phyloP scores from a whole-genome alignment of 768 basidiomycete species.

The Tulasnella sp. region DNA sequence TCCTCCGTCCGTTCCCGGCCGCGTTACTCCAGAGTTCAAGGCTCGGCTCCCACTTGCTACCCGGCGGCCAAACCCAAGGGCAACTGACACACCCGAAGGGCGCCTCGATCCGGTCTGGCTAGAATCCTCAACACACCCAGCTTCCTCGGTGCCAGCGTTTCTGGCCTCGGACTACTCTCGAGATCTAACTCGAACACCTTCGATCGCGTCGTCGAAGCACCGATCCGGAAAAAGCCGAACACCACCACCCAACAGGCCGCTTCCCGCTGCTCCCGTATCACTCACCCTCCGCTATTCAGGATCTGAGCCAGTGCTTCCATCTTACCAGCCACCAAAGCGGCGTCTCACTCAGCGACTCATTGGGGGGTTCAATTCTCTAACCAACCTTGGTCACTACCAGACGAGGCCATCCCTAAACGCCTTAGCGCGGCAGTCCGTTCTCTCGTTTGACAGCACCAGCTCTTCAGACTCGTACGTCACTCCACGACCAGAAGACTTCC shows the following conservation, averaged over 20 bases:
- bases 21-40: not conserved
- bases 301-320: slow-evolving; percentile 9
- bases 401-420: not conserved
- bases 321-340: not conserved
- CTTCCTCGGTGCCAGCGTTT: not conserved
- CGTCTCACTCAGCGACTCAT: not conserved
- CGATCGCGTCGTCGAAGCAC: not conserved
- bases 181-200: not conserved
- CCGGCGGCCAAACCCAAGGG: not conserved
- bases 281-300: slow-evolving; percentile 1
- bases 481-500: not conserved
- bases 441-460: not conserved
- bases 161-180: not conserved
- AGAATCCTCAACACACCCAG: not conserved
- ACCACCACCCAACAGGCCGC: not conserved
- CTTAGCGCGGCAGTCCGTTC: slow-evolving; percentile 1
- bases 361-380: not conserved
- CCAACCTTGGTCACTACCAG: slow-evolving; percentile 8
- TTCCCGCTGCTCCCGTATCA: not conserved
- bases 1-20: not conserved
- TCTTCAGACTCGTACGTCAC: not conserved
- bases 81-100: not conserved
- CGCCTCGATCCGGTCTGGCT: slow-evolving; percentile 8
- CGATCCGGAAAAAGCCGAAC: not conserved
- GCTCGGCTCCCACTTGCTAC: not conserved